Conservation (phyloP, 2,329 filamentous ascomycete species). For the Fusarium sp. region DNA sequence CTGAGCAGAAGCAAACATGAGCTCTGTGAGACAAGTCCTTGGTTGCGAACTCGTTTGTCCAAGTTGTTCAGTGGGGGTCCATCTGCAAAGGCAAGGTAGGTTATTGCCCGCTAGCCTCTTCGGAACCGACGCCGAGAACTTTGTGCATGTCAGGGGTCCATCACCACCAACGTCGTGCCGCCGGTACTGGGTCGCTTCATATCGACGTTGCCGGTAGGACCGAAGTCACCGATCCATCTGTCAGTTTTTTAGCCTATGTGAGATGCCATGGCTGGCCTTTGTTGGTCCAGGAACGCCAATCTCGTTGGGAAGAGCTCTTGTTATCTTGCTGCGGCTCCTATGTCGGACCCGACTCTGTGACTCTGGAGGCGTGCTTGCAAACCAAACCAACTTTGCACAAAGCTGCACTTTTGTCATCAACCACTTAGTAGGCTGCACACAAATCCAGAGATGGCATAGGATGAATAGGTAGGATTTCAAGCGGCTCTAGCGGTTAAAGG, state of each 20-base stretch:
- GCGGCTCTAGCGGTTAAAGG: not conserved
- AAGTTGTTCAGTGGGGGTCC: slow-evolving; percentile 1
- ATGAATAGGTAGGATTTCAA: not conserved
- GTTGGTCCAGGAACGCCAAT: not conserved
- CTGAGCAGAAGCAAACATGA: slow-evolving; percentile 22
- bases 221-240: not conserved
- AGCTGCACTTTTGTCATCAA: not conserved
- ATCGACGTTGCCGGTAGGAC: not conserved
- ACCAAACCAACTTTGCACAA: not conserved
- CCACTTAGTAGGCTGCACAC: not conserved
- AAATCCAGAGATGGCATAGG: not conserved
- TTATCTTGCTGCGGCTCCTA: not conserved
- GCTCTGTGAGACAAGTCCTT: not conserved
- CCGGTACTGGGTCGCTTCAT: slow-evolving; percentile 21
- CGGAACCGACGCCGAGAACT: slow-evolving; percentile 8
- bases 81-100: slow-evolving; percentile 19
- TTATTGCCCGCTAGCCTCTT: slow-evolving; percentile 3
- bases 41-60: slow-evolving; percentile 1
- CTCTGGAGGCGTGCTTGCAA: not conserved
- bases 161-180: not conserved
- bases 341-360: not conserved
- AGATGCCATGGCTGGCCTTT: not conserved
- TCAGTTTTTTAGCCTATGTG: not conserved
- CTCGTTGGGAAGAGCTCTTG: not conserved
- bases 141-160: slow-evolving; percentile 6